Evolutionary conservation across 1,284 basidiomycete species (phyloP).

Genomic region (Sanghuangporus weigelae): DNA sequence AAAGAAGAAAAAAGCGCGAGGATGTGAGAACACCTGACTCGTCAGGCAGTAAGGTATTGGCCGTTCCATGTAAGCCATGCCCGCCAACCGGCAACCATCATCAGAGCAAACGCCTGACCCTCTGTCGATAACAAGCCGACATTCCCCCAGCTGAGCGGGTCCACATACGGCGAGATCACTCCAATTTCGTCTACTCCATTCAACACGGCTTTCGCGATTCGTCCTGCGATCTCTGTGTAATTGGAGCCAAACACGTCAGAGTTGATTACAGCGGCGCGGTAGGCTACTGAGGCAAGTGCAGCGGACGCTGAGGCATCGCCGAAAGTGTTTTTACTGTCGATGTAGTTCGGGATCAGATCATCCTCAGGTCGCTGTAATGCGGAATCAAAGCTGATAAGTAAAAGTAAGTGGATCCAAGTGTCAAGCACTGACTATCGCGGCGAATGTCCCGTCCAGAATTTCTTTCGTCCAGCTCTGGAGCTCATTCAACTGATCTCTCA

Average conservation of each 20-base stretch:
- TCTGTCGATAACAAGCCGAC: conserved; percentile 38
- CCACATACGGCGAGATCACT: conserved; percentile 40
- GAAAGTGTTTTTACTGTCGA: conserved; percentile 30
- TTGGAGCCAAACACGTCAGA: conserved; percentile 22
- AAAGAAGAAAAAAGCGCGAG: neutral
- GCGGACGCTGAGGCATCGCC: conserved; percentile 41
- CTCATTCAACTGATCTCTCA: conserved; percentile 27
- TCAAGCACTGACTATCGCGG: conserved; percentile 37
- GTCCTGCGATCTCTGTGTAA: conserved; percentile 23
- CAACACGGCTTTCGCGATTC: conserved; percentile 22
- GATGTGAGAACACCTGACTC: neutral
- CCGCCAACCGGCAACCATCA: conserved; percentile 41
- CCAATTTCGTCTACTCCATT: conserved; percentile 24
- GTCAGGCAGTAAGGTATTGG: neutral
- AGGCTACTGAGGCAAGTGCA: conserved; percentile 38
- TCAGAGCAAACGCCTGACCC: conserved; percentile 42
- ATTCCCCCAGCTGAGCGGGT: conserved; percentile 38
- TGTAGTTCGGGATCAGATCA: conserved; percentile 29
- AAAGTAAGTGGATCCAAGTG: neutral
- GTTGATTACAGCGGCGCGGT: conserved; percentile 31
- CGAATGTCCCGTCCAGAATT: conserved; percentile 43
- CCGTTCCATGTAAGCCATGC: conserved; percentile 23
- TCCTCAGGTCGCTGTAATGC: conserved; percentile 13
- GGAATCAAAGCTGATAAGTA: neutral
- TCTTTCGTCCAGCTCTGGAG: conserved; percentile 40